Evolutionary conservation across 345 rosid species (phyloP), one percentile per base, ranked within the genome.

Genomic region (Dovyalis caffra): DNA sequence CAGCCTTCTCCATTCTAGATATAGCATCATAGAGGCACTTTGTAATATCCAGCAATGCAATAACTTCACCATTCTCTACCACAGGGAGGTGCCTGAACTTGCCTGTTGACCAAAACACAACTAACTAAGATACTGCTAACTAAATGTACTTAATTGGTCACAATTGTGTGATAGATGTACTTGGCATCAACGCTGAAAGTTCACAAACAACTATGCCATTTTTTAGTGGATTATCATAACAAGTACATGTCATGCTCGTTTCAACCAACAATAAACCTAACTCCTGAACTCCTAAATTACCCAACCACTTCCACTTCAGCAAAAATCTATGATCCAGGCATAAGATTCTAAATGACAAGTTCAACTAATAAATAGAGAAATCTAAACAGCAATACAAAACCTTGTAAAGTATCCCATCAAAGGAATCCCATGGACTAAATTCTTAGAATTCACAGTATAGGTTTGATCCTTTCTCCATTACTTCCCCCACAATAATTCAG

Each of bases 31-130:
- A 96, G 3, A 96, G 84, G 83, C 99, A 96, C 84, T 87, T 96
- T 8, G 99, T 90, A 61, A 96, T 96, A 81, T 96, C 99, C 82
- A 96, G 81, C 85, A 96, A 65, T 6, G 99, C 99, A 80, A 93
- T 92, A 65, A 96, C 99, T 86, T 96, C 98, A 57, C 98, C 99
- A 53, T 90, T 93, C 87, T 96, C 99, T 31, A 96, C 99, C 70
- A 96, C 99, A 61, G 99, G 99, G 68, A 96, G 95, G 49, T 96
- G 98, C 82, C 97, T 90, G 71, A 96, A 93, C 78, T 93, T 96
- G 43, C 99, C 97, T 91, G 84, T 77, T 58, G 38, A 66, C 45
- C 63, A 68, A 32, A 40, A 76, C 64, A 57, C 8, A 34, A 45
- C 28, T 12, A 53, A 34, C 49, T 66, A 69, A 75, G 75, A 74